phyloP scores from a whole-genome alignment of 805 yeast genomes.

The Candida peoriensis region DNA sequence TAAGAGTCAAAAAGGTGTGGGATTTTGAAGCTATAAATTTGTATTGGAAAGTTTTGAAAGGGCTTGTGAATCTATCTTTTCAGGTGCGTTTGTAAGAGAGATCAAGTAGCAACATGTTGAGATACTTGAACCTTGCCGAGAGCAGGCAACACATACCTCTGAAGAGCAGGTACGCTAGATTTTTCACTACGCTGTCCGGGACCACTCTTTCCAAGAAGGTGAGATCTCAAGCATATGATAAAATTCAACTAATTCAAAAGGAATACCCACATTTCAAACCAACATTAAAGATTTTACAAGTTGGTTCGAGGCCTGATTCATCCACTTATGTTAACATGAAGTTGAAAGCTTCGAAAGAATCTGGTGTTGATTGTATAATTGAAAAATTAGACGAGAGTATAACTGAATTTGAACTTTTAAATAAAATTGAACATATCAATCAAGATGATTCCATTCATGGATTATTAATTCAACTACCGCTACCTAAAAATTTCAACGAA shows the following conservation, averaged over 20 bases:
- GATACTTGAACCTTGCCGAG: too few species aligned
- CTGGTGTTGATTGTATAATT: conserved; percentile 66
- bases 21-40: too few species aligned
- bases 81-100: too few species aligned
- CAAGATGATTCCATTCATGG: conserved; percentile 79
- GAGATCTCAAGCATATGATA: conserved; percentile 36
- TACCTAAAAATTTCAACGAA: conserved; percentile 79
- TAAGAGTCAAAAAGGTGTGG: too few species aligned
- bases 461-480: conserved; percentile 82
- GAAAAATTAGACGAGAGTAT: conserved; percentile 60
- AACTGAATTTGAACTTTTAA: conserved; percentile 54
- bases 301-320: conserved; percentile 74
- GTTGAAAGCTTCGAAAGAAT: conserved; percentile 82
- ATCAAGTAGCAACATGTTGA: too few species aligned
- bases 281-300: conserved; percentile 65
- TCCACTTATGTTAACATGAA: conserved; percentile 83
- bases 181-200: conserved; percentile 39
- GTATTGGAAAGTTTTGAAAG: too few species aligned
- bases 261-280: conserved; percentile 57
- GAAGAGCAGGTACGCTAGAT: conserved; percentile 20
- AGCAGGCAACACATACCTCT: conserved; percentile 2
- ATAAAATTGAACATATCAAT: conserved; percentile 59
- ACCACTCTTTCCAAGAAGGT: conserved; percentile 39
- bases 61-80: too few species aligned
- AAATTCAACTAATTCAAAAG: conserved; percentile 27